Base-by-base conservation (phyloP, 2,329 filamentous ascomycete species). In the Arthrobotrys iridis region DNA sequence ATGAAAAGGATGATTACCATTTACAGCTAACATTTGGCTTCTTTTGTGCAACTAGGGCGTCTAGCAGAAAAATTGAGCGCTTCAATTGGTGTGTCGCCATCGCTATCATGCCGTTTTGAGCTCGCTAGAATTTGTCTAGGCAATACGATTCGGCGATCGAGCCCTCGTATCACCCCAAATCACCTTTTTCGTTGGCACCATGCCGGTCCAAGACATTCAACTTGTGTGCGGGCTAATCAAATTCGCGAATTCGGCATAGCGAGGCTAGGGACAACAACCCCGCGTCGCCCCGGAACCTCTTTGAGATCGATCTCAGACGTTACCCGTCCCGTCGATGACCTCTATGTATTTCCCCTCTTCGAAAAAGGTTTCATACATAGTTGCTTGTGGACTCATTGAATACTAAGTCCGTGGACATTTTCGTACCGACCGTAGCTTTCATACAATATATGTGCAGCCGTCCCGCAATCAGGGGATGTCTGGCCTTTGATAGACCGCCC, bases 91-190 rank as follows among this genome's bases (percentile, higher is more conserved):
- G 40, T 37, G 30, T 40, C 24, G 24, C 35, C 24, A 26, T 15
- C 18, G 22, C 22, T n/a, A 18, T 45, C 45, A 59, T 33, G 13
- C 55, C 33, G 15, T 55, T 59, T 40, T 40, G 45, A 28, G 24
- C 35, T 33, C 20, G 45, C 24, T 57, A 66, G 48, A 66, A 15
- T 18, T 59, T 48, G 50, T 28, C 63, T 5, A 67, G 50, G 11
- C 50, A 55, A 35, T n/a, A 60, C n/a, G 35, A 59, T 65, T 73
- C 60, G 68, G 68, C 60, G 68, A 73, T 65, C 40, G 68, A 65
- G 60, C 35, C 43, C 55, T 68, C 64, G 55, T 68, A 68, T 40
- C 24, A 48, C 64, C 43, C 20, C 33, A 37, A 50, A 43, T 22
- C 35, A 46, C 59, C 41, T n/a, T 20, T 59, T 40, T 24, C 30